Evolutionary conservation across 768 basidiomycete species (phyloP), one percentile per base, ranked within the genome.

Genomic region (Tulasnella sp.): DNA sequence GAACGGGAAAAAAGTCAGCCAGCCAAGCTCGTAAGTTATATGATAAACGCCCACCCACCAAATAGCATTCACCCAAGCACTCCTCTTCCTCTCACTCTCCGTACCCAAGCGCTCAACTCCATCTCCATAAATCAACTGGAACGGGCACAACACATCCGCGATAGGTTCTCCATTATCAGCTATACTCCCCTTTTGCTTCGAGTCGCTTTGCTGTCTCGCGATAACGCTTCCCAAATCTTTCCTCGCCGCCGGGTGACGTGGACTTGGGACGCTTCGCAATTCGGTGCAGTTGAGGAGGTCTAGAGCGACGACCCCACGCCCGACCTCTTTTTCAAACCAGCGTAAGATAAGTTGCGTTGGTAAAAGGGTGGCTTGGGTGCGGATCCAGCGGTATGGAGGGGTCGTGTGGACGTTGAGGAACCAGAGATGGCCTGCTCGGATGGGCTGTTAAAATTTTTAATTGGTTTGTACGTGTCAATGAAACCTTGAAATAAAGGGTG

Each of bases 361-460:
- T 80, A 92, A 96, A 0, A 92, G 85, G 67, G 93, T 85, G 0
- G 90, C 94, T 81, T 92, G 92, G 81, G 89, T 95, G 78, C 93
- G 87, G 83, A 90, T 89, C 92, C 91, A 93, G 77, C 86, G 84
- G 82, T 90, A 95, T 0, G 92, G 92, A 29, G 91, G 89, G 6
- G 87, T 81, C 0, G 91, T 90, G 80, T 97, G 95, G 0, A 97
- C 95, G 76, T 97, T 97, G 75, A 97, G 88, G 81, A 94, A 97
- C 91, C 93, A 97, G 0, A 97, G 83, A 17, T 90, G 84, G 17
- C 95, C 95, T 52, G 93, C 91, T 76, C 93, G 90, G 9, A 93
- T 84, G 4, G 95, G 94, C 95, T 96, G 58, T n/a, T 7, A 49
- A 81, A 25, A 79, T 78, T n/a, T 1, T 49, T 49, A n/a, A 9